phyloP scores from a whole-genome alignment of 2,329 filamentous ascomycete genomes.

The Beauveria asiatica region DNA sequence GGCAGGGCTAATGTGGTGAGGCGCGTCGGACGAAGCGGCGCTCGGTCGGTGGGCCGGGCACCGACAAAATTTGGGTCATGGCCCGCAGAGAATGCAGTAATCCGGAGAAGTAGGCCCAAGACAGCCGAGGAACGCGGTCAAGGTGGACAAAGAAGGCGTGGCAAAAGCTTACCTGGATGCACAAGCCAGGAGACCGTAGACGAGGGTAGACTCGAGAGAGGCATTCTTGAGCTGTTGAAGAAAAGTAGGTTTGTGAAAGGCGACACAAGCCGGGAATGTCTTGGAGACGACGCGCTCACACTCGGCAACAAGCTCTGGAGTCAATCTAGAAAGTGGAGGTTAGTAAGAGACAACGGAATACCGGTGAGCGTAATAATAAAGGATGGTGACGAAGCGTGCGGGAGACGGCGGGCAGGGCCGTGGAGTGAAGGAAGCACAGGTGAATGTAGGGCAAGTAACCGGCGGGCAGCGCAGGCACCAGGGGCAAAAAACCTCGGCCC shows the following conservation, averaged over 20 bases:
- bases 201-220: constrained; percentile 45
- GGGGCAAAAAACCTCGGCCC: constrained; percentile 8
- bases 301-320: constrained; percentile 49
- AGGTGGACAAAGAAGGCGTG: constrained; percentile 14
- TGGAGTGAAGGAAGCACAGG: background rate
- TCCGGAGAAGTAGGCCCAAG: background rate
- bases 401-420: background rate
- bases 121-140: constrained; percentile 13
- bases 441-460: constrained; percentile 8
- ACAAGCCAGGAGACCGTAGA: constrained; percentile 49
- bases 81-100: constrained; percentile 4
- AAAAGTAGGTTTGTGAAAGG: constrained; percentile 56
- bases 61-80: constrained; percentile 11
- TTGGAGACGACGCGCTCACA: constrained; percentile 54
- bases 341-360: constrained; percentile 17
- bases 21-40: background rate
- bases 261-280: constrained; percentile 52
- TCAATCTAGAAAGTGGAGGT: constrained; percentile 29
- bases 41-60: constrained; percentile 9
- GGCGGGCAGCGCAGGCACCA: background rate
- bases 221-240: constrained; percentile 51
- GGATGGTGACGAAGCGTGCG: background rate
- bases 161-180: constrained; percentile 44
- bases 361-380: background rate
- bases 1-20: background rate